Evolutionary conservation across 106 monocot species (phyloP), one percentile per base, ranked within the genome.

Genomic region (Amphibolis antarctica): DNA sequence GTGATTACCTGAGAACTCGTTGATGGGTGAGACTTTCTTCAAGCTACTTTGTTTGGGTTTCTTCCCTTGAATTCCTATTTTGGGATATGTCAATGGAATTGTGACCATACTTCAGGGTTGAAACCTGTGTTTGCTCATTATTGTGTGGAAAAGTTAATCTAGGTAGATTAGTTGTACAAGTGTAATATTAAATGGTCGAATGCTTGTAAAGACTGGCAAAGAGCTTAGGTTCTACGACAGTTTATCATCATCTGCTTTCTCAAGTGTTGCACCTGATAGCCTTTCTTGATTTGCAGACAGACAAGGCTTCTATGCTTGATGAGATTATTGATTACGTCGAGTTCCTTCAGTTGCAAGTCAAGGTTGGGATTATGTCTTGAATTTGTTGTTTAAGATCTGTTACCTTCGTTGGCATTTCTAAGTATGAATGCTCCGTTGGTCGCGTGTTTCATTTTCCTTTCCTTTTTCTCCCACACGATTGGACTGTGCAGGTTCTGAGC

Each of bases 261-360:
- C 7, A 36, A 4, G 36, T 36, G 36, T 7, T 36, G 4, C 7
- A 4, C 4, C 36, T 36, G 36, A 36, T 36, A 36, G 2, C 13
- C 5, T 24, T 59, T 31, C 46, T 64, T 30, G 9, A 30, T 76
- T 6, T 80, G 73, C 88, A 93, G 93, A 56, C 80, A 25, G 88
- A 92, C 53, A 93, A 83, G 71, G 92, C 88, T 59, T 85, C 88
- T 20, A 92, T 88, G 92, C 85, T 92, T 46, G 92, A 92, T 69
- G 92, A 88, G 55, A 84, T 88, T 44, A 88, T 93, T 15, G 92
- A 88, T 47, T 93, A 93, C 69, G 88, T 93, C 47, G 88, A 83
- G 65, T 93, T 93, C 55, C 81, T 93, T 60, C 82, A 93, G 68
- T 78, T 85, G 23, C 88, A 93, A 88, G 88, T 93, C 50, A 88